Conservation (phyloP, 441 rosid species). For the Flueggea neowawraea region DNA sequence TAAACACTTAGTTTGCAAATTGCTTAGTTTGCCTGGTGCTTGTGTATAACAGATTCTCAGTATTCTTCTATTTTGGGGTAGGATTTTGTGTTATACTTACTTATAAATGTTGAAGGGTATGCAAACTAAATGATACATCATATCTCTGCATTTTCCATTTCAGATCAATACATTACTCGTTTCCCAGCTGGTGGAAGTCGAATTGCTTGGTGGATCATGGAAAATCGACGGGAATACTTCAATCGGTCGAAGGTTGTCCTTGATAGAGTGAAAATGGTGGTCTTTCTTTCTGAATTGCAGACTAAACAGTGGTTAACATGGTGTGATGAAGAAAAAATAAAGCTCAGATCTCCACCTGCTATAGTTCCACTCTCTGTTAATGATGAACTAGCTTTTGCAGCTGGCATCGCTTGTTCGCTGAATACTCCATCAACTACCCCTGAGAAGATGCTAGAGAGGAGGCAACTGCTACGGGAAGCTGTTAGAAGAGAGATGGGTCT, state of each 20-base stretch:
- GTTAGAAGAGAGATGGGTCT: constrained; percentile 81
- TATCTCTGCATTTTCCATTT: constrained; percentile 18
- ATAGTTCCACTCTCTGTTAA: constrained; percentile 86
- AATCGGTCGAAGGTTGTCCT: constrained; percentile 78
- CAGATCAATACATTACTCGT: constrained; percentile 97
- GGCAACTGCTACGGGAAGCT: constrained; percentile 53
- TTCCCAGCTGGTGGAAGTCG: too few species aligned
- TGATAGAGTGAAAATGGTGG: constrained; percentile 74
- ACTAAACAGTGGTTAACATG: too few species aligned
- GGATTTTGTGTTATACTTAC: too few species aligned
- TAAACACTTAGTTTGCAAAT: too few species aligned
- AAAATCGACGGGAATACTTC: constrained; percentile 90
- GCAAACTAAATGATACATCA: constrained; percentile 3
- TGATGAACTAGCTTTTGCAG: too few species aligned
- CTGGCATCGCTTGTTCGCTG: too few species aligned
- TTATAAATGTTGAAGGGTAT: constrained; percentile 4
- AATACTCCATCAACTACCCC: too few species aligned
- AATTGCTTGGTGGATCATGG: too few species aligned
- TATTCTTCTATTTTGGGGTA: too few species aligned
- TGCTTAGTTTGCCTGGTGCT: too few species aligned
- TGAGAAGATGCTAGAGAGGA: constrained; percentile 69
- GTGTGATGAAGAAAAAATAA: constrained; percentile 82
- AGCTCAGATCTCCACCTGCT: constrained; percentile 77
- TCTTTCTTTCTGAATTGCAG: too few species aligned
- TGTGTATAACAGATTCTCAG: too few species aligned